phyloP scores from a whole-genome alignment of 768 basidiomycete genomes.

The Boletus rex-veris region DNA sequence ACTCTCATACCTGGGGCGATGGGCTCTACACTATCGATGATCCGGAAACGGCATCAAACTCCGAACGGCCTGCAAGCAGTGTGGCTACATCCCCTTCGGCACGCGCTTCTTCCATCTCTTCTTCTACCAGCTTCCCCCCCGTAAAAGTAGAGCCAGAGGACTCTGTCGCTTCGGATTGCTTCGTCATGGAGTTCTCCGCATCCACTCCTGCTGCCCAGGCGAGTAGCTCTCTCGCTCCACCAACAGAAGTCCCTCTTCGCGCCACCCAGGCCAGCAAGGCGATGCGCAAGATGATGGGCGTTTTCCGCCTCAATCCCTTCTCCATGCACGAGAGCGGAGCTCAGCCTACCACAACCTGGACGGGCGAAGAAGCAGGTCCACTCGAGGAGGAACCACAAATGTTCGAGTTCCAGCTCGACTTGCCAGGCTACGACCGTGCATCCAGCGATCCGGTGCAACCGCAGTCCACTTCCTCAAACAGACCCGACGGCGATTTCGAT shows the following conservation, averaged over 20 bases:
- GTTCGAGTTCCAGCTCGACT: slow-evolving; percentile 62
- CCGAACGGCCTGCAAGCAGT: slow-evolving; percentile 33
- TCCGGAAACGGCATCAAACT: slow-evolving; percentile 33
- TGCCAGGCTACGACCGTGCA: slow-evolving; percentile 28
- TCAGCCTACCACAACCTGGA: slow-evolving; percentile 42
- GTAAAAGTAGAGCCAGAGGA: slow-evolving; percentile 34
- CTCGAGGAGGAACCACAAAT: slow-evolving; percentile 57
- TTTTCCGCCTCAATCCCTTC: slow-evolving; percentile 75
- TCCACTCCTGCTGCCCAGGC: slow-evolving; percentile 32
- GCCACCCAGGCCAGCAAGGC: slow-evolving; percentile 68
- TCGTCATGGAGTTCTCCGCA: slow-evolving; percentile 35
- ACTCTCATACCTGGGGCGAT: slow-evolving; percentile 28
- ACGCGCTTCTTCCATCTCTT: slow-evolving; percentile 34
- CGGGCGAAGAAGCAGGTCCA: slow-evolving; percentile 52
- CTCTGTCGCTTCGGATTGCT: slow-evolving; percentile 24
- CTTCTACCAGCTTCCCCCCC: slow-evolving; percentile 26
- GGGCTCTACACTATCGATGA: slow-evolving; percentile 34
- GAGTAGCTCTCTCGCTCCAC: slow-evolving; percentile 44
- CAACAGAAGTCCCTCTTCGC: slow-evolving; percentile 67
- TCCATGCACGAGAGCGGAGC: slow-evolving; percentile 54
- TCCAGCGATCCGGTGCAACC: slow-evolving; percentile 16
- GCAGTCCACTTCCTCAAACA: slow-evolving; percentile 8
- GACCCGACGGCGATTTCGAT: slow-evolving; percentile 16
- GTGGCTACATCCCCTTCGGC: slow-evolving; percentile 34
- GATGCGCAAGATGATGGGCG: slow-evolving; percentile 76